Evolutionary conservation across 2,329 filamentous ascomycete species (phyloP).

Genomic region (Xylariaceae sp.): DNA sequence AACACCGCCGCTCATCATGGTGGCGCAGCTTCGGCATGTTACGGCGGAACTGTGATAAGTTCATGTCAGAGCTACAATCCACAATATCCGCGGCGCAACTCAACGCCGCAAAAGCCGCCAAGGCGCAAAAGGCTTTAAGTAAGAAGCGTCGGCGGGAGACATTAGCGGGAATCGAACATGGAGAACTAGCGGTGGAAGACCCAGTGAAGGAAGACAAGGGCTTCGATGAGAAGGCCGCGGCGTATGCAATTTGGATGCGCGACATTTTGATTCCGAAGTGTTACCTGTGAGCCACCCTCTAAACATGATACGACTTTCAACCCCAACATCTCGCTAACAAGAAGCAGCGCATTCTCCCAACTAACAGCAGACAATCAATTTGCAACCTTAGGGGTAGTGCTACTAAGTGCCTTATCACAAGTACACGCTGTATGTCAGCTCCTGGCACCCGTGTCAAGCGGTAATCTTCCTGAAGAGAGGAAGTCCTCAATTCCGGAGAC

Average conservation of each 20-base stretch:
- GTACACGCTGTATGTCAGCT: conserved; percentile 47
- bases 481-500: too few relatives aligned
- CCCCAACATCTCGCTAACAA: not conserved
- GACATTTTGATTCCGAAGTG: conserved; percentile 39
- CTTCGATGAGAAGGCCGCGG: conserved; percentile 4
- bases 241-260: conserved; percentile 39
- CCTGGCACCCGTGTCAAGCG: conserved; percentile 7
- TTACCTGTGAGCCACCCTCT: conserved; percentile 40
- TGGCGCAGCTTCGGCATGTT: conserved; percentile 72
- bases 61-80: conserved; percentile 43
- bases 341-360: conserved; percentile 60
- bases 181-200: conserved; percentile 1
- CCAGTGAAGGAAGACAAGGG: conserved; percentile 1
- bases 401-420: conserved; percentile 63
- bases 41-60: conserved; percentile 60
- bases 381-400: conserved; percentile 66
- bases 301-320: not conserved
- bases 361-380: conserved; percentile 71
- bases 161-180: conserved; percentile 12
- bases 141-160: conserved; percentile 39
- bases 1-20: conserved; percentile 80
- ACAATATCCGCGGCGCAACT: conserved; percentile 14
- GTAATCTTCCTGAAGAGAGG: too few relatives aligned
- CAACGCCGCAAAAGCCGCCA: conserved; percentile 8
- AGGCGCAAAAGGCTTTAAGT: conserved; percentile 28